Conservation (phyloP, 164 flowering plant genomes). For the Nelumbo lutea region DNA sequence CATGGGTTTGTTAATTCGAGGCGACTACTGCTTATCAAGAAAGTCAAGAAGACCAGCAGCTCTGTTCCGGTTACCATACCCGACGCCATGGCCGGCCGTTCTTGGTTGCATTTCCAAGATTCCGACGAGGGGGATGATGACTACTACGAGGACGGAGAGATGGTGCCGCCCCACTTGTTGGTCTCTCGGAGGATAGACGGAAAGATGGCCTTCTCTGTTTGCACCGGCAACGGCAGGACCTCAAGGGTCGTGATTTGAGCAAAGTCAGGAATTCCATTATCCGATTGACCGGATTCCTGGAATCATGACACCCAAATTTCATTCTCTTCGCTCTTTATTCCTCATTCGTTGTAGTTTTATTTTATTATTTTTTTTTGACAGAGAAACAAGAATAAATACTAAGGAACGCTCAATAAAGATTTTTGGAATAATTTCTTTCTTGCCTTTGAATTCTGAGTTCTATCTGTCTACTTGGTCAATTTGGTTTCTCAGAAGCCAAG, state of each 20-base stretch:
- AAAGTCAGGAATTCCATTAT: constrained; percentile 70
- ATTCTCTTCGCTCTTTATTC: no score
- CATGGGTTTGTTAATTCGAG: no score
- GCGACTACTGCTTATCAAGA: neutral
- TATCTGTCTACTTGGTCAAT: no score
- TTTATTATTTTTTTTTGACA: no score
- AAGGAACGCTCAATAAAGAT: no score
- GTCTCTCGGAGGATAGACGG: constrained; percentile 7
- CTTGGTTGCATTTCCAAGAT: constrained; percentile 2
- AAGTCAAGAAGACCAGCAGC: constrained; percentile 3
- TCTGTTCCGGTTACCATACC: constrained; percentile 37
- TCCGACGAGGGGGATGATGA: constrained; percentile 22
- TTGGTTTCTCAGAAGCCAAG: no score
- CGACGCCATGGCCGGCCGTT: neutral
- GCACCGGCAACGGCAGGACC: constrained; percentile 58
- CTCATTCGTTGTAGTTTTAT: no score
- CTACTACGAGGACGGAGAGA: constrained; percentile 21
- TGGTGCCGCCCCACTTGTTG: constrained; percentile 50
- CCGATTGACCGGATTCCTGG: no score
- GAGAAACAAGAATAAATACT: no score
- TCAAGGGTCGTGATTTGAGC: constrained; percentile 70
- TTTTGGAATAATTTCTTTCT: no score
- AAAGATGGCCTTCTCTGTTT: constrained; percentile 52
- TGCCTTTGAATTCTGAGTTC: no score
- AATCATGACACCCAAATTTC: no score